Evolutionary conservation across 805 yeast species (phyloP).

Genomic region (Hanseniaspora lachancei): DNA sequence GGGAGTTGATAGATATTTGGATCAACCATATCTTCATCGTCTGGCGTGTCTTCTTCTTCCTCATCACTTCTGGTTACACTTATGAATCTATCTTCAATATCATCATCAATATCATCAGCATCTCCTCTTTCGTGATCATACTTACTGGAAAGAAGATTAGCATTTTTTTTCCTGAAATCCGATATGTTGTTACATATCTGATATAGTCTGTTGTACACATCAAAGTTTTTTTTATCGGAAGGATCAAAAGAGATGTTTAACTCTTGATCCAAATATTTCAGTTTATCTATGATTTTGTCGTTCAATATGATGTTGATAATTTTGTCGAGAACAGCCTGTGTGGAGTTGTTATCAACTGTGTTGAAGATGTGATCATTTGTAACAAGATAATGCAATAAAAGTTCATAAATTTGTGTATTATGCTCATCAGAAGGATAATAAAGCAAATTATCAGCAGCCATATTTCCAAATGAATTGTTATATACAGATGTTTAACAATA

Average conservation of each 20-base stretch:
- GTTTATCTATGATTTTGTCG: conserved; percentile 6
- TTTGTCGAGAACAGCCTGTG: conserved; percentile 2
- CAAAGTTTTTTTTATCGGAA: conserved; percentile 3
- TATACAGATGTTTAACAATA: no score
- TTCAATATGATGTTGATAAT: background rate
- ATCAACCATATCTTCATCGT: background rate
- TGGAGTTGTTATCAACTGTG: conserved; percentile 4
- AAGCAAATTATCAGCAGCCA: background rate
- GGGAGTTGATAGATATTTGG: background rate
- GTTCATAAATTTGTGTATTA: conserved; percentile 3
- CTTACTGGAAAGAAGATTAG: background rate
- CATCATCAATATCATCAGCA: background rate
- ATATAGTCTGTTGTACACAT: background rate
- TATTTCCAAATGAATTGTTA: background rate
- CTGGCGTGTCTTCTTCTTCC: conserved; percentile 20
- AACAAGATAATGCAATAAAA: background rate
- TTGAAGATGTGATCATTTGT: conserved; percentile 10
- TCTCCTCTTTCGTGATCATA: background rate
- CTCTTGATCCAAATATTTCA: conserved; percentile 3
- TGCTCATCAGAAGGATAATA: conserved; percentile 6
- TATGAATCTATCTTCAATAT: conserved; percentile 25
- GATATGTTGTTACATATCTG: conserved; percentile 9
- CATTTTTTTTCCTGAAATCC: background rate
- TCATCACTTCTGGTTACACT: conserved; percentile 37
- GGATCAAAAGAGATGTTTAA: conserved; percentile 6